A percentile compares a stretch with the other conserved stretches of the same genome.
phyloP scores from a whole-genome alignment of 2,329 filamentous ascomycete species.

The Pseudogymnoascus sp. region DNA sequence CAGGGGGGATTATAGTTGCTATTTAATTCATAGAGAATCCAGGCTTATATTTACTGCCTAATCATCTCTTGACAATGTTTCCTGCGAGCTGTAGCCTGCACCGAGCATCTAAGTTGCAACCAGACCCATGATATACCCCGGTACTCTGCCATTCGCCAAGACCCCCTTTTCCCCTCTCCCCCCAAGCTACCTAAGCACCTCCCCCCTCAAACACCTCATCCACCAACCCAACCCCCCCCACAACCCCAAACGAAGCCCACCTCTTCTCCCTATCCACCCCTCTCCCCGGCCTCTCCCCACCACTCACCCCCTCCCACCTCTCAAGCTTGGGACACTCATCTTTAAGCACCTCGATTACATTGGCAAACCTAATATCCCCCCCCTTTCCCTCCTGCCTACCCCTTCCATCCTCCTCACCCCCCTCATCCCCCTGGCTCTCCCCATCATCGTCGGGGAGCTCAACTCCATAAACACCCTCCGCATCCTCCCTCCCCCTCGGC shows the following conservation, averaged over 20 bases:
- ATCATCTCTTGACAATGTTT: no score
- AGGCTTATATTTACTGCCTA: neutral
- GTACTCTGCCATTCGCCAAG: neutral
- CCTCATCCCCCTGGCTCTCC: constrained; percentile 8
- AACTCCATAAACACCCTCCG: constrained; percentile 27
- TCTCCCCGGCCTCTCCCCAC: neutral
- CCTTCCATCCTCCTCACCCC: constrained; percentile 11
- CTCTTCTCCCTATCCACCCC: neutral
- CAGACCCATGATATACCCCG: neutral
- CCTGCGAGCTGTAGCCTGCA: neutral
- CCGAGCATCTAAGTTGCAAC: neutral
- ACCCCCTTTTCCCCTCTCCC: neutral
- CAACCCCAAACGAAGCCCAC: neutral
- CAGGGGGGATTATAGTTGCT: neutral
- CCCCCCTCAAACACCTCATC: neutral
- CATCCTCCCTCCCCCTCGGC: constrained; percentile 35
- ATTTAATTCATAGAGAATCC: constrained; percentile 1
- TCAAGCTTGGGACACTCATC: constrained; percentile 19
- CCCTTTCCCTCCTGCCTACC: neutral
- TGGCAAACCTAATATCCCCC: neutral
- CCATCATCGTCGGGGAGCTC: constrained; percentile 4
- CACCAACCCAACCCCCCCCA: neutral
- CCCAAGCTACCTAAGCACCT: neutral
- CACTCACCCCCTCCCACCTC: neutral
- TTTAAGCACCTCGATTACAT: constrained; percentile 25